These are phyloP conservation scores for Isabelozyma pseudorhagii DNA, from an alignment of 805 yeast species.

Conservation along the genomic window DNA sequence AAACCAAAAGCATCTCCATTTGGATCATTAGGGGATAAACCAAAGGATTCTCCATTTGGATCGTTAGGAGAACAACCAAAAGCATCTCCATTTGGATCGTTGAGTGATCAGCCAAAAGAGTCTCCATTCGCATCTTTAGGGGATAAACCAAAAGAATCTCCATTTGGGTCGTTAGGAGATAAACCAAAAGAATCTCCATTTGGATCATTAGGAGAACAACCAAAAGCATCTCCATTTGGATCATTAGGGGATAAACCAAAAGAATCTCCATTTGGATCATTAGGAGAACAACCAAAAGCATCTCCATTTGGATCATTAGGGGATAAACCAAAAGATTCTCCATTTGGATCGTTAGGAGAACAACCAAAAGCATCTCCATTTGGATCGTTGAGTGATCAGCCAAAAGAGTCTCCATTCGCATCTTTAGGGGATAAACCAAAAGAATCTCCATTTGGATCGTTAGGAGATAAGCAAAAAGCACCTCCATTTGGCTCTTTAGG, in stretches of 20 bases:
- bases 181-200: conserved; percentile 4
- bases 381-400: conserved; percentile 8
- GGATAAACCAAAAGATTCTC: conserved; percentile 3
- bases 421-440: not conserved
- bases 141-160: not conserved
- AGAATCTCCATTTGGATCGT: not conserved
- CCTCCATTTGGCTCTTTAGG: not conserved
- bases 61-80: not conserved
- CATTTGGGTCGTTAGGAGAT: conserved; percentile 1
- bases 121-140: not conserved
- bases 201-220: not conserved
- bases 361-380: conserved; percentile 1
- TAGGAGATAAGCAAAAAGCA: not conserved
- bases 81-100: conserved; percentile 4
- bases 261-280: not conserved
- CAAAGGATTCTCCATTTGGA: not conserved
- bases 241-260: not conserved
- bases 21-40: conserved; percentile 1
- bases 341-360: conserved; percentile 3
- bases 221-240: conserved; percentile 2
- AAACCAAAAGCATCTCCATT: not conserved
- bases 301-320: conserved; percentile 6
- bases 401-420: not conserved
- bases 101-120: not conserved
- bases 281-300: not conserved